These are phyloP conservation scores for Pyronema omphalodes DNA, from an alignment of 495 filamentous ascomycete species.

Conservation along the genomic window DNA sequence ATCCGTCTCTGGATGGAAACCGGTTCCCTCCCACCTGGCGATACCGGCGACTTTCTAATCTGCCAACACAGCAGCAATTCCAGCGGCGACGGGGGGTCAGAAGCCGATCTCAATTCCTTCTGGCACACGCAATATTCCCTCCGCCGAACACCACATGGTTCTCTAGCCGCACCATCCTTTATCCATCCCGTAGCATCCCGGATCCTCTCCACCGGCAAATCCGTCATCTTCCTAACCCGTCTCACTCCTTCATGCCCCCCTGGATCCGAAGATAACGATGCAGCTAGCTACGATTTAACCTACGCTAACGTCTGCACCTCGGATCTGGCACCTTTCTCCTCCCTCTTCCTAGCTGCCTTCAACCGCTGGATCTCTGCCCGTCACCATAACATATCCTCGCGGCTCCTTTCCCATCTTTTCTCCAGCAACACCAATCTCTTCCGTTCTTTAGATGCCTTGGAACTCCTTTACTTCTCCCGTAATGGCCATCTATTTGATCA, in stretches of 20 bases:
- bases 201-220: constrained; percentile 77
- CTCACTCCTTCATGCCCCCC: constrained; percentile 26
- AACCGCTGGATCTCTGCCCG: constrained; percentile 52
- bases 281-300: constrained; percentile 24
- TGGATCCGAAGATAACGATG: neutral
- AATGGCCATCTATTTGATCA: constrained; percentile 44
- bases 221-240: constrained; percentile 58
- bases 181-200: constrained; percentile 45
- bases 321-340: constrained; percentile 51
- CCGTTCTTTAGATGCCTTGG: constrained; percentile 45
- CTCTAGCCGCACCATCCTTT: constrained; percentile 51
- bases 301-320: constrained; percentile 37
- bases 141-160: constrained; percentile 33
- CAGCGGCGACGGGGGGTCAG: too few species aligned
- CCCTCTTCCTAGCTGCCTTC: constrained; percentile 51
- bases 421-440: constrained; percentile 44
- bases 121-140: constrained; percentile 65
- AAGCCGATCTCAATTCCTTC: constrained; percentile 41
- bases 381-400: constrained; percentile 44
- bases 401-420: constrained; percentile 48
- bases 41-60: constrained; percentile 55
- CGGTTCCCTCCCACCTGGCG: constrained; percentile 38
- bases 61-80: too few species aligned
- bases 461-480: constrained; percentile 51
- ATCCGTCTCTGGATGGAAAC: constrained; percentile 72